Evolutionary conservation across 225 moss, liverwort and hornwort genomes (phyloP).

Genomic region (Anthoceros angustus): DNA sequence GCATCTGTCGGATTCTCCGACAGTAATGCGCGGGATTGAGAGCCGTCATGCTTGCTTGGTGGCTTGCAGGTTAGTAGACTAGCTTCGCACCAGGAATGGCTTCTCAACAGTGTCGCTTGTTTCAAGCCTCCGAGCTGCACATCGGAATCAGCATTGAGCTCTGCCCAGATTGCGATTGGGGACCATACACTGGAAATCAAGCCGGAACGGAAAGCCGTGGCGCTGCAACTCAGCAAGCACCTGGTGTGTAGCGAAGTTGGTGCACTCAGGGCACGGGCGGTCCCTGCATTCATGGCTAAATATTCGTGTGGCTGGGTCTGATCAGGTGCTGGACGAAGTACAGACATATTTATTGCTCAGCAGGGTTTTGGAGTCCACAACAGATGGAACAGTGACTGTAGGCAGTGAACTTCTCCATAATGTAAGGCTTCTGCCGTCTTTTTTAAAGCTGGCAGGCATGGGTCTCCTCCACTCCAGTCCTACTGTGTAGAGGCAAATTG

Average conservation of each 20-base stretch:
- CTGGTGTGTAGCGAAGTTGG: constrained; percentile 30
- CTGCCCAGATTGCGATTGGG: constrained; percentile 49
- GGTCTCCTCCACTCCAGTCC: neutral
- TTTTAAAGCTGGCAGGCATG: neutral
- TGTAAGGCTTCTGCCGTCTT: constrained; percentile 23
- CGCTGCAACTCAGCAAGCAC: constrained; percentile 57
- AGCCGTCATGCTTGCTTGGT: neutral
- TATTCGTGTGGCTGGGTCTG: constrained; percentile 10
- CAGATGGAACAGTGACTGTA: constrained; percentile 23
- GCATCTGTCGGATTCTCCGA: neutral
- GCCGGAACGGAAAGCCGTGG: constrained; percentile 35
- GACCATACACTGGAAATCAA: constrained; percentile 53
- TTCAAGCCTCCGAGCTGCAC: constrained; percentile 54
- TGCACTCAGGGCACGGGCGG: constrained; percentile 3
- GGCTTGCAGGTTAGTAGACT: constrained; percentile 35
- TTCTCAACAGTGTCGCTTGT: constrained; percentile 43
- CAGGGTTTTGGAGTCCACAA: constrained; percentile 46
- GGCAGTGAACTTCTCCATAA: constrained; percentile 46
- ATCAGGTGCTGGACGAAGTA: constrained; percentile 73
- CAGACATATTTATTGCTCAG: constrained; percentile 77
- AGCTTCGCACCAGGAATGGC: constrained; percentile 53
- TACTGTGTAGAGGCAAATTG: neutral
- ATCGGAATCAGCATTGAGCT: constrained; percentile 52
- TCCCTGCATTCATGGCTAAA: neutral
- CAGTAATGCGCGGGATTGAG: neutral